These are phyloP conservation scores for Saccharomycopsis sp. DNA, from an alignment of 805 yeast genomes.

Conservation along the genomic window DNA sequence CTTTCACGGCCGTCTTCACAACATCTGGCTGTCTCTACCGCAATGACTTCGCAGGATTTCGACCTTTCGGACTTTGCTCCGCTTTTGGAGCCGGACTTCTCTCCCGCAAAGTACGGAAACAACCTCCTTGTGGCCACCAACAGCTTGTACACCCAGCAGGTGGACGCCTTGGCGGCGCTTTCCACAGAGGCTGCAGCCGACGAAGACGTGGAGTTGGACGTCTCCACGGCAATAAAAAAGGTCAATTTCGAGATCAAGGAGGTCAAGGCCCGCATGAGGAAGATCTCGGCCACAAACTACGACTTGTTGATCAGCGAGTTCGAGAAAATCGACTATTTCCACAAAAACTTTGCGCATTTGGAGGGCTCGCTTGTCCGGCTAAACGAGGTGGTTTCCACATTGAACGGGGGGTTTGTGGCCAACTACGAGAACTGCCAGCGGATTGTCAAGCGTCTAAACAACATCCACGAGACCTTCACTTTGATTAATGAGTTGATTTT, in stretches of 20 bases:
- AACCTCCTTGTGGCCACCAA: constrained; percentile 11
- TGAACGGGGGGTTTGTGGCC: constrained; percentile 31
- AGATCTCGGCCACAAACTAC: constrained; percentile 31
- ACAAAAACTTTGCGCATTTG: constrained; percentile 25
- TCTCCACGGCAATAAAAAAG: constrained; percentile 37
- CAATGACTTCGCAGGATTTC: neutral
- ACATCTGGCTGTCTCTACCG: neutral
- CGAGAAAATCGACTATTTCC: constrained; percentile 29
- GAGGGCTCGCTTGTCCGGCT: constrained; percentile 31
- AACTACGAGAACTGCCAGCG: constrained; percentile 36
- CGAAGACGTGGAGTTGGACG: constrained; percentile 30
- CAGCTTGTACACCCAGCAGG: constrained; percentile 3
- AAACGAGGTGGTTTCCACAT: constrained; percentile 30
- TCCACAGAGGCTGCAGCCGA: neutral
- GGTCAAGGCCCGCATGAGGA: constrained; percentile 34
- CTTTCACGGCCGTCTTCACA: too few relatives aligned
- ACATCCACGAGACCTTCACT: constrained; percentile 33
- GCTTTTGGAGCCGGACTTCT: constrained; percentile 9
- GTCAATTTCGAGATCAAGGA: constrained; percentile 37
- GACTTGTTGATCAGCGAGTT: constrained; percentile 32
- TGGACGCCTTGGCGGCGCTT: neutral
- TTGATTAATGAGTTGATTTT: constrained; percentile 34
- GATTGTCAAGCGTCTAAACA: constrained; percentile 32
- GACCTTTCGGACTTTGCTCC: constrained; percentile 7
- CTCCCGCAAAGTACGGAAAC: constrained; percentile 13